Evolutionary conservation across 768 basidiomycete species (phyloP).

Genomic region (Psilocybe subaeruginosa): DNA sequence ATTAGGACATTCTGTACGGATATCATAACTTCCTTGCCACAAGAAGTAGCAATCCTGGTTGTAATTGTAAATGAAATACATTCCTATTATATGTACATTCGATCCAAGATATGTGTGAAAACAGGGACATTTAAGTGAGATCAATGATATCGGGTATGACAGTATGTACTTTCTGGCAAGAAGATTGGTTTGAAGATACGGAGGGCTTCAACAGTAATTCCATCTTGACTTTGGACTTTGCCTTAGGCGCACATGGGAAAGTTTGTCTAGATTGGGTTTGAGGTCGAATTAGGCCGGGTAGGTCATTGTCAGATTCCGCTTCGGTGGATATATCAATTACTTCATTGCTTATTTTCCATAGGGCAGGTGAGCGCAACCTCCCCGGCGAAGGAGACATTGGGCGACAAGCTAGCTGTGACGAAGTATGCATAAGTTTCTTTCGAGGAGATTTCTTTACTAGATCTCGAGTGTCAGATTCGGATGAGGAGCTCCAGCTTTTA

Average conservation of each 20-base stretch:
- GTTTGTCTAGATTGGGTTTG: not conserved
- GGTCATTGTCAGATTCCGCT: conserved; percentile 18
- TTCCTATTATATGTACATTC: not conserved
- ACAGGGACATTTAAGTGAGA: not conserved
- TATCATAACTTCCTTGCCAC: conserved; percentile 5
- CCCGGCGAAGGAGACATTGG: conserved; percentile 15
- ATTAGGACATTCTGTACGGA: conserved; percentile 16
- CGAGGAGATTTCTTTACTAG: conserved; percentile 22
- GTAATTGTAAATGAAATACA: conserved; percentile 3
- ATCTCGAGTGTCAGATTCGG: conserved; percentile 9
- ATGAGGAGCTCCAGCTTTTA: not conserved
- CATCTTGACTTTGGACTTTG: not conserved
- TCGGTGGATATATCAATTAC: conserved; percentile 25
- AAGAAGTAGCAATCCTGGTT: not conserved
- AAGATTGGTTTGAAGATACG: not conserved
- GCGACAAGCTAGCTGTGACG: conserved; percentile 9
- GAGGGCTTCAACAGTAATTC: not conserved
- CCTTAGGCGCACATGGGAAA: not conserved
- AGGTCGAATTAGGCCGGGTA: not conserved
- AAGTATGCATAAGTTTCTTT: conserved; percentile 16
- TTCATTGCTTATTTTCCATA: conserved; percentile 2
- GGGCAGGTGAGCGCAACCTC: not conserved
- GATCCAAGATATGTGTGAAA: not conserved
- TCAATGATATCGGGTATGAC: conserved; percentile 5
- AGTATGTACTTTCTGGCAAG: not conserved